Evolutionary conservation across 345 rosid species (phyloP).

Genomic region (Citrus glauca): DNA sequence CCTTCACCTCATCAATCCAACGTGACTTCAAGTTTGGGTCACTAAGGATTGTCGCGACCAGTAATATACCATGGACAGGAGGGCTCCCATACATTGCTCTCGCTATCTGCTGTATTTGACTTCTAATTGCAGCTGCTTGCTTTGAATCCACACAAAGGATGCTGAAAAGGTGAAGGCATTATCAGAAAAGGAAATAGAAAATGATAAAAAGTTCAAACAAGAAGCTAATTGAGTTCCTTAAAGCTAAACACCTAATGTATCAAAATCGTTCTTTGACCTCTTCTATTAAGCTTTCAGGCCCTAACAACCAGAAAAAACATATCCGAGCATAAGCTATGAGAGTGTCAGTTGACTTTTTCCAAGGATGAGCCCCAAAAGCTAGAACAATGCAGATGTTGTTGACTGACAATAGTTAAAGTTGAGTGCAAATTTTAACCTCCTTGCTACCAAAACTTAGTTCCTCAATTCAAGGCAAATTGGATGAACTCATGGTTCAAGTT

Average conservation of each 20-base stretch:
- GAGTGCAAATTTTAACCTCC: background rate
- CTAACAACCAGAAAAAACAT: background rate
- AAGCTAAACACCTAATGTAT: background rate
- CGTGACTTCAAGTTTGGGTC: slow-evolving; percentile 39
- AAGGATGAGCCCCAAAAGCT: background rate
- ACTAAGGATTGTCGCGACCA: slow-evolving; percentile 46
- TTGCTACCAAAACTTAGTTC: background rate
- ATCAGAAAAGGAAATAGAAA: background rate
- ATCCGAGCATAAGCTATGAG: background rate
- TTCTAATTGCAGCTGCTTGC: slow-evolving; percentile 39
- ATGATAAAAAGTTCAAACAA: background rate
- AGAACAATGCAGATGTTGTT: background rate
- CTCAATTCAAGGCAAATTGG: background rate
- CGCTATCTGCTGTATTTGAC: slow-evolving; percentile 54
- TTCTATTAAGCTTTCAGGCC: background rate
- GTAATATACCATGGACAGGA: slow-evolving; percentile 45
- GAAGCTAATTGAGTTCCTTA: background rate
- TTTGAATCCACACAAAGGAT: slow-evolving; percentile 37
- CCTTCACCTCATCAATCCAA: slow-evolving; percentile 56
- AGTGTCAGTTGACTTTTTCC: background rate
- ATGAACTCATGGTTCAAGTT: background rate
- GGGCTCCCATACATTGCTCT: slow-evolving; percentile 60
- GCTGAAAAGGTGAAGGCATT: slow-evolving; percentile 22
- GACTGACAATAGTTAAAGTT: background rate
- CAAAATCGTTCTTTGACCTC: background rate